These are phyloP conservation scores for Aspergillus egyptiacus DNA, from an alignment of 495 filamentous ascomycete genomes.

Conservation along the genomic window DNA sequence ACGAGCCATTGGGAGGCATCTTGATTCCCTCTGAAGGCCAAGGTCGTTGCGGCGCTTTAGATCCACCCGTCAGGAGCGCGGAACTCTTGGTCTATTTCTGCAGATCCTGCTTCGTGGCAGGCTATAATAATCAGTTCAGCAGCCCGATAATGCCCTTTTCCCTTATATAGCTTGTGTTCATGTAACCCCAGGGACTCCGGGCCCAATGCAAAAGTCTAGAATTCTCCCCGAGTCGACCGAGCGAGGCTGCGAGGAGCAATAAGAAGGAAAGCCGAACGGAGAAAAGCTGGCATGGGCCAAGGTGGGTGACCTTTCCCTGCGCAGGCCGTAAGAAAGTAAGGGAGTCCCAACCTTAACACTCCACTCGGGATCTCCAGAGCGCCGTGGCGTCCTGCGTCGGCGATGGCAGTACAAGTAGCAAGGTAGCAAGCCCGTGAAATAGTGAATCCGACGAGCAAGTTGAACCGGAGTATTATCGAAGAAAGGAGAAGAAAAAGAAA, in stretches of 20 bases:
- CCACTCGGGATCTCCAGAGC: conserved; percentile 1
- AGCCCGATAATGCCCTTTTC: neutral
- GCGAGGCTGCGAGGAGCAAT: neutral
- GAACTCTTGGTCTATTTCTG: neutral
- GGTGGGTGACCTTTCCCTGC: neutral
- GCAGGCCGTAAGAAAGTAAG: conserved; percentile 4
- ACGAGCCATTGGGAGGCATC: conserved; percentile 48
- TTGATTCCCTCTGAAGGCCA: conserved; percentile 5
- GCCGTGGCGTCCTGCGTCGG: conserved; percentile 9
- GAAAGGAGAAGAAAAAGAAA: conserved; percentile 1
- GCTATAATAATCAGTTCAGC: neutral
- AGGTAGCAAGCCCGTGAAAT: neutral
- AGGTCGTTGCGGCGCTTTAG: neutral
- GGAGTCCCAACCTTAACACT: conserved; percentile 5
- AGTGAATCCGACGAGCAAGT: conserved; percentile 1
- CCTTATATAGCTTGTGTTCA: neutral
- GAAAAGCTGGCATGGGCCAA: neutral
- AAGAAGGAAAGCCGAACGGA: neutral
- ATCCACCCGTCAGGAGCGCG: neutral
- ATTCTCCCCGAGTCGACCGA: neutral
- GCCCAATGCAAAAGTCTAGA: conserved; percentile 1
- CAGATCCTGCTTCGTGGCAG: neutral
- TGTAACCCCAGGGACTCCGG: conserved; percentile 4
- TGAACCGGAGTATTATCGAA: neutral
- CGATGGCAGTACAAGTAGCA: neutral